Evolutionary conservation across 2,329 filamentous ascomycete genomes (phyloP).

Genomic region (Penicillium sp.): DNA sequence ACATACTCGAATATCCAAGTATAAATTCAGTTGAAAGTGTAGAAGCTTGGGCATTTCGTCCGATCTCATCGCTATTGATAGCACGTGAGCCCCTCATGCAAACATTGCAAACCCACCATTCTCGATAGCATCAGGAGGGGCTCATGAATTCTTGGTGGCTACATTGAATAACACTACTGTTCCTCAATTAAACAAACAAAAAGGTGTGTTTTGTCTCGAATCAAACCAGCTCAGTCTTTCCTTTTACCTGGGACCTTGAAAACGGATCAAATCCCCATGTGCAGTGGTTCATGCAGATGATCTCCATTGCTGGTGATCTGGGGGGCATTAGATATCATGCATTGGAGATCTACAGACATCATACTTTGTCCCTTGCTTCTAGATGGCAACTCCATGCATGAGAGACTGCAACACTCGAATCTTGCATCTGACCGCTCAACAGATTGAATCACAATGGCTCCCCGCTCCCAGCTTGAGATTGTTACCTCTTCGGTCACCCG

Average conservation of each 20-base stretch:
- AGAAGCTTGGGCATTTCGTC: background rate
- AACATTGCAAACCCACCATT: conserved; percentile 21
- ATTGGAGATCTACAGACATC: background rate
- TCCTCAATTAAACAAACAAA: background rate
- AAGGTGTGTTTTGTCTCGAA: background rate
- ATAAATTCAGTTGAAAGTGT: background rate
- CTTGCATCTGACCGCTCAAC: conserved; percentile 7
- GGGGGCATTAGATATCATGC: background rate
- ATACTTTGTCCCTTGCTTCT: background rate
- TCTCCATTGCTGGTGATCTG: background rate
- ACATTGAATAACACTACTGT: background rate
- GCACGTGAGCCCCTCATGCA: conserved; percentile 14
- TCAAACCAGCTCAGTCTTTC: background rate
- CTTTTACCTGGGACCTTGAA: too few relatives aligned
- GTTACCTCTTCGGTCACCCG: conserved; percentile 77
- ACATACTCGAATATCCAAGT: background rate
- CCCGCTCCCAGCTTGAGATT: conserved; percentile 80
- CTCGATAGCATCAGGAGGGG: conserved; percentile 23
- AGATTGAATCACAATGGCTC: conserved; percentile 60
- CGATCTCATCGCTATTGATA: background rate
- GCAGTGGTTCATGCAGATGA: background rate
- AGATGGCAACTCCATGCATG: background rate
- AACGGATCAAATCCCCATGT: background rate
- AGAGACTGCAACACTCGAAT: background rate
- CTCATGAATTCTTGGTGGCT: conserved; percentile 3